Conservation (phyloP, 73 alveolate genomes). For the Symbiodinium pilosum region DNA sequence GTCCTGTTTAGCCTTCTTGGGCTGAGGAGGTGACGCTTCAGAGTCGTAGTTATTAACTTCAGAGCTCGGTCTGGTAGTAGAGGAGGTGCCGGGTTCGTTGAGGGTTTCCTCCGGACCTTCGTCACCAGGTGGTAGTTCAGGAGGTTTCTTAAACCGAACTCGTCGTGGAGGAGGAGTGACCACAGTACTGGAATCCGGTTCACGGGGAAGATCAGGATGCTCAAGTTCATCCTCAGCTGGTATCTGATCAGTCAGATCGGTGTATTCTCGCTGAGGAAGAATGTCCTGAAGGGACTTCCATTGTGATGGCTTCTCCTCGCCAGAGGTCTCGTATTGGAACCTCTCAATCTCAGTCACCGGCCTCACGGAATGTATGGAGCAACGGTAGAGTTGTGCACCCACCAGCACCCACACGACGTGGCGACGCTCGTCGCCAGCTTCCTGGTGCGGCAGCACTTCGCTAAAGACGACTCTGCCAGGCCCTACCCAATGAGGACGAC, state of each 20-base stretch:
- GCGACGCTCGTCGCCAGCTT: no score
- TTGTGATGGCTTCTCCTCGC: neutral
- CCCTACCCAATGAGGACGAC: neutral
- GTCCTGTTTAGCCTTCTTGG: neutral
- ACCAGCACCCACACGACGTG: no score
- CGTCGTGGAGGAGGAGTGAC: neutral
- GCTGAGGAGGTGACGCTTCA: neutral
- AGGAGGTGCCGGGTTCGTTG: no score
- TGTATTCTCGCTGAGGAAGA: neutral
- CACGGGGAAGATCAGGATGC: neutral
- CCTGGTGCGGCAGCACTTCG: neutral
- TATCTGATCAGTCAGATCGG: neutral
- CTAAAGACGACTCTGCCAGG: neutral
- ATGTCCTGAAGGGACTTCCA: neutral
- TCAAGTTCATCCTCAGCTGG: neutral
- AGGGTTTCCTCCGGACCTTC: no score
- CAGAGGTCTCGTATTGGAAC: neutral
- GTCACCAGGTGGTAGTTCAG: neutral
- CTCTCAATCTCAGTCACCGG: neutral
- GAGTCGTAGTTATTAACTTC: neutral
- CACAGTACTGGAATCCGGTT: neutral
- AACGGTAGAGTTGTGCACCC: no score
- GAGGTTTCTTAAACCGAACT: neutral
- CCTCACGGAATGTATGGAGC: no score
- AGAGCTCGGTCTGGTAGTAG: neutral